Evolutionary conservation across 106 monocot genomes (phyloP).

Genomic region (Acorus gramineus): DNA sequence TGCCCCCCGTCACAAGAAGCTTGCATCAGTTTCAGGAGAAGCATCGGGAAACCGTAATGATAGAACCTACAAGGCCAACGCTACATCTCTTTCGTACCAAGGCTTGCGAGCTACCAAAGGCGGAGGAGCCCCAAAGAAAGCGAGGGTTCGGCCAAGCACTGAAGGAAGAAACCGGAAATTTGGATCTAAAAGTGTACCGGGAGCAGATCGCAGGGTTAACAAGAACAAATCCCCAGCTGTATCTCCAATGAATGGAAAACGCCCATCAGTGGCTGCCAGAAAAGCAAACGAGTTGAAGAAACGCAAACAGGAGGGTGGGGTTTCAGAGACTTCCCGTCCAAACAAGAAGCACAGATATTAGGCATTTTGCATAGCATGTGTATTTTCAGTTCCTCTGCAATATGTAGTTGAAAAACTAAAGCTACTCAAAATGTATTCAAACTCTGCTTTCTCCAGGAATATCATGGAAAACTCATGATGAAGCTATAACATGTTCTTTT

Average conservation of each 20-base stretch:
- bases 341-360: conserved; percentile 29
- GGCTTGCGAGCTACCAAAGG: conserved; percentile 66
- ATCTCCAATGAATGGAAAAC: conserved; percentile 12
- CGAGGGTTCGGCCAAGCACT: background rate
- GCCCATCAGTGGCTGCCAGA: conserved; percentile 83
- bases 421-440: too few species aligned
- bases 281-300: conserved; percentile 65
- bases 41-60: conserved; percentile 8
- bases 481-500: too few species aligned
- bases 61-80: conserved; percentile 22
- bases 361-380: too few species aligned
- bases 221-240: background rate
- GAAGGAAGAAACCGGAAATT: background rate
- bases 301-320: conserved; percentile 46
- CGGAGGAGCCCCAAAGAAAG: conserved; percentile 55
- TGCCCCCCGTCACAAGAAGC: conserved; percentile 14
- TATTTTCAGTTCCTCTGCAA: background rate
- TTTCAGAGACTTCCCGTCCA: conserved; percentile 37
- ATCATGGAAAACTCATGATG: too few species aligned
- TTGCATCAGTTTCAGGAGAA: conserved; percentile 3
- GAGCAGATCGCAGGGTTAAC: conserved; percentile 7
- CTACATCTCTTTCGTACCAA: conserved; percentile 62
- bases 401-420: background rate
- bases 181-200: conserved; percentile 1
- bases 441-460: too few species aligned